A percentile compares a stretch with the other conserved stretches of the same genome.
Evolutionary conservation across 2,329 filamentous ascomycete genomes (phyloP).

Genomic region (Stagonosporopsis chrysanthemi): DNA sequence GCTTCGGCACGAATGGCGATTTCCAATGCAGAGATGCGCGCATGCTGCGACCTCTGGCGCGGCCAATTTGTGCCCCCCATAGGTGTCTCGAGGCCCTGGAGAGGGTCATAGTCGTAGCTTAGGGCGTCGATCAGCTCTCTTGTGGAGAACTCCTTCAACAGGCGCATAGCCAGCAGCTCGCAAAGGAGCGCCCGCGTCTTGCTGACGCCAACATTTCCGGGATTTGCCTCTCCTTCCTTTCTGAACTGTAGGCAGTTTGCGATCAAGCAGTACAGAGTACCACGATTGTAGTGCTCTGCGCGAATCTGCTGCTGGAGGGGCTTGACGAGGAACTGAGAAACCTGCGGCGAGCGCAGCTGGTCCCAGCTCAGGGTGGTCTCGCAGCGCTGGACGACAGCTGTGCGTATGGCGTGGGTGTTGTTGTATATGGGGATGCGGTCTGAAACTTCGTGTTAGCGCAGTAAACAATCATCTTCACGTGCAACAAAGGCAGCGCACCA

Average conservation of each 20-base stretch:
- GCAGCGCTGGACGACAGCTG: conserved; percentile 82
- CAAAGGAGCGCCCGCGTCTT: conserved; percentile 86
- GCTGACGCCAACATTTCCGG: conserved; percentile 83
- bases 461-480: conserved; percentile 24
- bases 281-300: conserved; percentile 81
- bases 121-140: conserved; percentile 91
- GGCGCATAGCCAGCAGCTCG: conserved; percentile 86
- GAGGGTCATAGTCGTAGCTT: conserved; percentile 92
- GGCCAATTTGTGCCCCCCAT: conserved; percentile 37
- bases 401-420: conserved; percentile 87
- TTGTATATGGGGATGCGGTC: conserved; percentile 89
- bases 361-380: conserved; percentile 96
- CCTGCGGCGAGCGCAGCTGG: conserved; percentile 91
- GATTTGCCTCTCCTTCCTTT: conserved; percentile 83
- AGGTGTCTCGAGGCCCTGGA: conserved; percentile 75
- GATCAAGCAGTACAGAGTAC: conserved; percentile 87
- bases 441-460: conserved; percentile 50
- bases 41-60: conserved; percentile 58
- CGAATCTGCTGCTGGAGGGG: conserved; percentile 92
- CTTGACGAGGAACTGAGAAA: conserved; percentile 94
- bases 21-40: conserved; percentile 88
- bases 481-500: conserved; percentile 35
- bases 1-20: conserved; percentile 91
- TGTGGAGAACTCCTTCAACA: conserved; percentile 88
- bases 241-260: conserved; percentile 93